These are phyloP conservation scores for Fusarium liriodendri DNA, from an alignment of 2,329 filamentous ascomycete species.

Conservation along the genomic window DNA sequence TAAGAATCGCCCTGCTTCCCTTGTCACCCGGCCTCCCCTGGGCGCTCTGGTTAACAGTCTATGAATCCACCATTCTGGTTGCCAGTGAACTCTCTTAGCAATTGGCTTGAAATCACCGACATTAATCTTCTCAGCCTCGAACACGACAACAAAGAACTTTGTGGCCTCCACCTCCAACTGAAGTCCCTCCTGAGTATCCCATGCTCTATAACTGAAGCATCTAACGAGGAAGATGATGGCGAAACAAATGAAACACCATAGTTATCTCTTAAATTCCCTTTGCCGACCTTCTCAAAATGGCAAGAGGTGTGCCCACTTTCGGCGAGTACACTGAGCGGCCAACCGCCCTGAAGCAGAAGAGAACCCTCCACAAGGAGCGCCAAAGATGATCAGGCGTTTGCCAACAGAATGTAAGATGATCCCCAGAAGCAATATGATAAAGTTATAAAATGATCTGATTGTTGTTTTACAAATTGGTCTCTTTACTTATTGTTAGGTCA, in stretches of 20 bases:
- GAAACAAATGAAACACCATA: background rate
- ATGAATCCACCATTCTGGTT: background rate
- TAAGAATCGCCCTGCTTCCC: no score
- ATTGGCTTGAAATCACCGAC: background rate
- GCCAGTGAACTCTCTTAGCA: background rate
- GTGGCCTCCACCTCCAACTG: background rate
- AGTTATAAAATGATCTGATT: no score
- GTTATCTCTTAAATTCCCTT: background rate
- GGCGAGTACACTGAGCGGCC: background rate
- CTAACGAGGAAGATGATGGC: background rate
- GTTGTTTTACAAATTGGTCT: no score
- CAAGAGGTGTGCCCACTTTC: background rate
- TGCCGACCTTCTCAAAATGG: background rate
- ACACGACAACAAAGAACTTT: background rate
- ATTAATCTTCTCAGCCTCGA: background rate
- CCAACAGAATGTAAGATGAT: no score
- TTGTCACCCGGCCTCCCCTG: no score
- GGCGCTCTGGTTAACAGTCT: background rate
- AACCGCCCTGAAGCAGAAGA: background rate
- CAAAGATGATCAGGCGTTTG: no score
- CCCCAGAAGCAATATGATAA: no score
- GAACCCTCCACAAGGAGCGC: background rate
- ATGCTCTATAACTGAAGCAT: background rate
- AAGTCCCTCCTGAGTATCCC: background rate
- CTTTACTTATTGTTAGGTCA: no score